Percentiles rank a stretch among this genome's conserved stretches.
Conservation (phyloP, 371 early-diverging fungal genomes). For the Mortierella sp. region DNA sequence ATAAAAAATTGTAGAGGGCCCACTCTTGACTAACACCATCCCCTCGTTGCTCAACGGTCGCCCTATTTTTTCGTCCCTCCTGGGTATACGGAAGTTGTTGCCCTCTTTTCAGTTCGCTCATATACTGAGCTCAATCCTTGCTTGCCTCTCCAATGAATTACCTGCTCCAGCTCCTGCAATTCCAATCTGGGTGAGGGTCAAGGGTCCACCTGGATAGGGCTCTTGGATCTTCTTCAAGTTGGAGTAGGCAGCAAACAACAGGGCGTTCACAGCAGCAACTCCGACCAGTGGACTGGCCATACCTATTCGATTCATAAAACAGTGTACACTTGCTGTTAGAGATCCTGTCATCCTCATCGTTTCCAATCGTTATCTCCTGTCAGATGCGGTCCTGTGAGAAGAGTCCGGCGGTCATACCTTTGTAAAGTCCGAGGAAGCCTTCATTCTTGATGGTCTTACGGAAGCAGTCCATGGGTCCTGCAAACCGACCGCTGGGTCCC, state of each 20-base stretch:
- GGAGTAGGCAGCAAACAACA: slow-evolving; percentile 86
- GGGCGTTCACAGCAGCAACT: slow-evolving; percentile 86
- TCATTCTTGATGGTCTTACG: slow-evolving; percentile 74
- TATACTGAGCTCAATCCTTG: neutral
- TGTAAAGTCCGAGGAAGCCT: slow-evolving; percentile 82
- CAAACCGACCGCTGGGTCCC: slow-evolving; percentile 65
- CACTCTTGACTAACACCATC: neutral
- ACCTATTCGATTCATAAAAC: slow-evolving; percentile 55
- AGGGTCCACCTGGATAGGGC: slow-evolving; percentile 46
- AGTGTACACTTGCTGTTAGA: neutral
- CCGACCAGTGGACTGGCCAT: slow-evolving; percentile 89
- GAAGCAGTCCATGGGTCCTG: slow-evolving; percentile 79
- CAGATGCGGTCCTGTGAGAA: neutral
- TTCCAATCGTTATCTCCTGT: neutral
- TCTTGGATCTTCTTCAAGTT: slow-evolving; percentile 67
- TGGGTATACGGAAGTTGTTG: neutral
- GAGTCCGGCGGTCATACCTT: slow-evolving; percentile 70
- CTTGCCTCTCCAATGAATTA: slow-evolving; percentile 18
- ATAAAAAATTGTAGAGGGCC: neutral
- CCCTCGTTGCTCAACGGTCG: neutral
- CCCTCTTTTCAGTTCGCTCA: neutral
- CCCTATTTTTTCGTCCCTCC: neutral
- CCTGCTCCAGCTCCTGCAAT: slow-evolving; percentile 87
- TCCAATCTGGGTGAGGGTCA: slow-evolving; percentile 72
- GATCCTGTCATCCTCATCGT: neutral